These are phyloP conservation scores for Leptomonas seymouri DNA, from an alignment of 208 protist genomes.

Conservation along the genomic window DNA sequence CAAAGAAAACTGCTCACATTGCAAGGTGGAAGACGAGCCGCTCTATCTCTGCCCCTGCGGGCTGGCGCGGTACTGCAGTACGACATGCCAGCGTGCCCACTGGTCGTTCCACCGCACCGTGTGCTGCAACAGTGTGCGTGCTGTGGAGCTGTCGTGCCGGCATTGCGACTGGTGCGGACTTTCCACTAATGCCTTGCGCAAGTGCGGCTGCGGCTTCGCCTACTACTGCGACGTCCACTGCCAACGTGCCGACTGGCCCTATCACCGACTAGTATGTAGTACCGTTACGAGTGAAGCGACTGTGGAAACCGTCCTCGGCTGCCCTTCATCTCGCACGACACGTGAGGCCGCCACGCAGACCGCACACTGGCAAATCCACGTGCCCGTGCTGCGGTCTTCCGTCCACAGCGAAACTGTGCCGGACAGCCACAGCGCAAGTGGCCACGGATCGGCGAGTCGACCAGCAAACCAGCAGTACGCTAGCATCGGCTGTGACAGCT, in stretches of 20 bases:
- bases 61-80: conserved; percentile 42
- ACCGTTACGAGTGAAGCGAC: neutral
- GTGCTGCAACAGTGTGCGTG: conserved; percentile 19
- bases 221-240: conserved; percentile 46
- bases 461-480: conserved; percentile 4
- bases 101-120: conserved; percentile 40
- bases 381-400: neutral
- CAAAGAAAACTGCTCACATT: conserved; percentile 17
- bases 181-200: conserved; percentile 20
- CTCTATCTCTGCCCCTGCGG: conserved; percentile 48
- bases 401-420: neutral
- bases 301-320: conserved; percentile 12
- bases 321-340: conserved; percentile 6
- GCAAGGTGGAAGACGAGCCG: conserved; percentile 22
- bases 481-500: conserved; percentile 10
- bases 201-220: conserved; percentile 41
- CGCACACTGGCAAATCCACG: conserved; percentile 24
- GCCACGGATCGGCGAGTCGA: conserved; percentile 4
- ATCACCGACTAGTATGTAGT: conserved; percentile 30
- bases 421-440: conserved; percentile 9
- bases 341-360: conserved; percentile 32
- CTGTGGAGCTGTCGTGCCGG: conserved; percentile 4
- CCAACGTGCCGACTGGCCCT: conserved; percentile 52
- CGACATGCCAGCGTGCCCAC: conserved; percentile 45
- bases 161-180: conserved; percentile 27